Evolutionary conservation across 768 basidiomycete species (phyloP), one percentile per base, ranked within the genome.

Genomic region (Russula ochroleuca): DNA sequence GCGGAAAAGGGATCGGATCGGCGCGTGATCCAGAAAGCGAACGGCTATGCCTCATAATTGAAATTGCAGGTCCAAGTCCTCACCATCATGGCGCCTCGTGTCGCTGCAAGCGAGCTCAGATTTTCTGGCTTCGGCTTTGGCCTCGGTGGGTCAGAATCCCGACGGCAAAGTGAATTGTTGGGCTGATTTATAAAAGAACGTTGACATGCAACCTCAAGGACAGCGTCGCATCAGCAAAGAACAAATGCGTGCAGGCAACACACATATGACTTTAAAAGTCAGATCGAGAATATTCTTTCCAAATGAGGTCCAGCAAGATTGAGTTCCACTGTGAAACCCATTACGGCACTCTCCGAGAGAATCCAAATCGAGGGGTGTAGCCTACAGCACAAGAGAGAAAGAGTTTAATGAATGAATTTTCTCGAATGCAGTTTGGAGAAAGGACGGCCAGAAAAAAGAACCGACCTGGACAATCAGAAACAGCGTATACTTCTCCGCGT

Each of bases 21-120:
- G 49, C 88, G 83, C 1, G 87, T 88, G 66, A 92, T 84, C 88
- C 88, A 92, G 71, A 91, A 91, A 2, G 85, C 83, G 70, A 92
- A 92, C 0, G 90, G 88, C 0, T 77, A 75, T 1, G 78, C 8
- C 1, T 85, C 78, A 64, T 84, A 83, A 70, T 90, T 85, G 77
- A 92, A 92, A 91, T 4, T 84, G 75, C 13, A 91, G 77, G 68
- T 90, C 88, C 0, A 85, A 85, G 38, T 41, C 41, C 17, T 1
- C n/a, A 38, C 14, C 43, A 0, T 72, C 75, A 14, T 74, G 2
- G n/a, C 3, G 43, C 43, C 41, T 3, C n/a, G n/a, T 19, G 19
- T n/a, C 19, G 9, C 19, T 19, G 7, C 61, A 41, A 70, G 74
- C 57, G 77, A 75, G 38, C 50, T 52, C 23, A 38, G 55, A 17